Conservation (phyloP, 305 asterid species). For the Solanum hybrid region DNA sequence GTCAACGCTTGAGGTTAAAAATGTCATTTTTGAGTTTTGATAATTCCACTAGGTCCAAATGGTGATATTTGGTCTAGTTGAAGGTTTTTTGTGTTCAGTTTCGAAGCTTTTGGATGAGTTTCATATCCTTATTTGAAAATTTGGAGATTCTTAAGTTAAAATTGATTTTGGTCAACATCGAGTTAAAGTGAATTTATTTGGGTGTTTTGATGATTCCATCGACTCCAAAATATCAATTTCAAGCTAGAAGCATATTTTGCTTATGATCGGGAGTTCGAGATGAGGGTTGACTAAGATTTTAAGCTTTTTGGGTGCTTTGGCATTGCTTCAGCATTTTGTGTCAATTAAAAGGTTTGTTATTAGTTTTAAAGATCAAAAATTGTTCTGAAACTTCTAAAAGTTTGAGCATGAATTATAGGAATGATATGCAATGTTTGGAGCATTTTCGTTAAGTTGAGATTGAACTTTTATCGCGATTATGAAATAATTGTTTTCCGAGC, state of each 20-base stretch:
- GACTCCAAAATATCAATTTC: neutral
- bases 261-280: neutral
- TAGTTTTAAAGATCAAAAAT: neutral
- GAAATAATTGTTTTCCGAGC: too few species aligned
- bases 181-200: neutral
- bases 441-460: neutral
- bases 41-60: neutral
- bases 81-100: neutral
- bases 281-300: neutral
- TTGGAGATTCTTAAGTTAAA: neutral
- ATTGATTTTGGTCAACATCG: neutral
- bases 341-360: neutral
- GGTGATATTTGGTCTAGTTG: neutral
- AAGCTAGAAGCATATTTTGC: neutral
- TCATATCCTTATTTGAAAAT: neutral
- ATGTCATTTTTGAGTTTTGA: neutral
- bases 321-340: neutral
- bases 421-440: neutral
- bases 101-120: neutral
- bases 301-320: neutral
- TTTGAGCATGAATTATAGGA: neutral
- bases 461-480: too few species aligned
- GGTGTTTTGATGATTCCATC: neutral
- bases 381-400: neutral
- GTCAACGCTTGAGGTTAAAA: neutral